Evolutionary conservation across 2,329 filamentous ascomycete species (phyloP), one percentile per base, ranked within the genome.

Genomic region (Calonectria leucothoes): DNA sequence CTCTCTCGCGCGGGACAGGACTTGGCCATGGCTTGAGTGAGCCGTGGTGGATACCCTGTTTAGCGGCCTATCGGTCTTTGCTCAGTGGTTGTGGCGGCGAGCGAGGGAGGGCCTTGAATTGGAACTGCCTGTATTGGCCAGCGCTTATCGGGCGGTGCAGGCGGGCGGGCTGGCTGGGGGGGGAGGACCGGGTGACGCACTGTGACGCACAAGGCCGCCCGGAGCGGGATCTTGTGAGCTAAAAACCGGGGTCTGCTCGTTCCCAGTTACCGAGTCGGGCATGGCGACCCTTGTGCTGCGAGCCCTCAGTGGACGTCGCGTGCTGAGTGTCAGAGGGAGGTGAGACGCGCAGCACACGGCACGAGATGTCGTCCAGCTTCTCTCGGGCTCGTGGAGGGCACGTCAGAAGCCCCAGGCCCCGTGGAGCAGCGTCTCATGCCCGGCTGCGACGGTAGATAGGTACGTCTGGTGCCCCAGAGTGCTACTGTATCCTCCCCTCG

Each of bases 171-270:
- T 10, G 10, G 42, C 20, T 20, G 42, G 42, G 37, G 37, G 37
- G 37, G 37, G 23, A 57, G 55, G 48, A n/a, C 33, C 37, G 27
- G 67, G 59, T 64, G 59, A 67, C 68, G 70, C 70, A 61, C 70
- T 69, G 74, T 80, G 76, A 80, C 76, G 77, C 72, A 80, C 70
- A 49, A 52, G 67, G 49, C 61, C 64, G 49, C 55, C 64, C 52
- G 74, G 69, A 39, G 69, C 67, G 70, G 73, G 70, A 79, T 80
- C 75, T 72, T 79, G 72, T 79, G 78, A 80, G 75, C 76, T 79
- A 74, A 77, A 77, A 76, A 77, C 73, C 74, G 77, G 78, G 74
- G 75, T 42, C 25, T 39, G 51, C 48, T 31, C 59, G 66, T 66
- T 71, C 63, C 63, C 55, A 55, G 27, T 59, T 66, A 37, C 64